phyloP scores from a whole-genome alignment of 305 asterid genomes.

The Solanum hybrid region DNA sequence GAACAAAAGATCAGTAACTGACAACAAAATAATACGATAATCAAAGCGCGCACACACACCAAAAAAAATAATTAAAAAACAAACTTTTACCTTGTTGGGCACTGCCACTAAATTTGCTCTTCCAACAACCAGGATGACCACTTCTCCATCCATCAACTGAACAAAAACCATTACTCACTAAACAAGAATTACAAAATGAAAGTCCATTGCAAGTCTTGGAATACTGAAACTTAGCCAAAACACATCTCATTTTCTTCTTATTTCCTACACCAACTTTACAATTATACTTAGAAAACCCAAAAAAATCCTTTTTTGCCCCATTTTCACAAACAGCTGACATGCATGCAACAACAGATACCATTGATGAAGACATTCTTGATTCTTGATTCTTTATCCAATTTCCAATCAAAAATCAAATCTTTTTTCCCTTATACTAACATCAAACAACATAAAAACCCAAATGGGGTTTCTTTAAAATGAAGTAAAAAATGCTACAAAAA shows the following conservation, averaged over 20 bases:
- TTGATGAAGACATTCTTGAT: slow-evolving; percentile 7
- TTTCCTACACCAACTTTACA: slow-evolving; percentile 30
- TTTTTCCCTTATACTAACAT: not conserved
- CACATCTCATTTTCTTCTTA: slow-evolving; percentile 17
- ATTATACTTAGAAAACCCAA: slow-evolving; percentile 15
- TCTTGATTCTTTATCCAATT: not conserved
- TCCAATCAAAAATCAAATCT: not conserved
- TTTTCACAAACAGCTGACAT: slow-evolving; percentile 56
- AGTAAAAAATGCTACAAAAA: not conserved
- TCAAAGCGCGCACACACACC: not conserved
- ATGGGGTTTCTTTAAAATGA: not conserved
- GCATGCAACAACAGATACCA: slow-evolving; percentile 46
- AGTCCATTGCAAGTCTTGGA: slow-evolving; percentile 13
- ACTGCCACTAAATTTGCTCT: slow-evolving; percentile 22
- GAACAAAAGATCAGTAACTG: no score
- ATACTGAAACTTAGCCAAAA: not conserved
- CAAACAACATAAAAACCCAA: not conserved
- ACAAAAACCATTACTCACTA: slow-evolving; percentile 10
- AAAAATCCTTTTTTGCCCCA: slow-evolving; percentile 11
- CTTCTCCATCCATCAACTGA: slow-evolving; percentile 27
- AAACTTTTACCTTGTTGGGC: slow-evolving; percentile 34
- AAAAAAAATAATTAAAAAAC: not conserved
- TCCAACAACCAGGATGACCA: slow-evolving; percentile 24
- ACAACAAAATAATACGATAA: no score
- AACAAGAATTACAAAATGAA: slow-evolving; percentile 30